Percentiles rank a stretch among this genome's conserved stretches.
Evolutionary conservation across 2,329 filamentous ascomycete genomes (phyloP).

Genomic region (Colletotrichum chrysophilum): DNA sequence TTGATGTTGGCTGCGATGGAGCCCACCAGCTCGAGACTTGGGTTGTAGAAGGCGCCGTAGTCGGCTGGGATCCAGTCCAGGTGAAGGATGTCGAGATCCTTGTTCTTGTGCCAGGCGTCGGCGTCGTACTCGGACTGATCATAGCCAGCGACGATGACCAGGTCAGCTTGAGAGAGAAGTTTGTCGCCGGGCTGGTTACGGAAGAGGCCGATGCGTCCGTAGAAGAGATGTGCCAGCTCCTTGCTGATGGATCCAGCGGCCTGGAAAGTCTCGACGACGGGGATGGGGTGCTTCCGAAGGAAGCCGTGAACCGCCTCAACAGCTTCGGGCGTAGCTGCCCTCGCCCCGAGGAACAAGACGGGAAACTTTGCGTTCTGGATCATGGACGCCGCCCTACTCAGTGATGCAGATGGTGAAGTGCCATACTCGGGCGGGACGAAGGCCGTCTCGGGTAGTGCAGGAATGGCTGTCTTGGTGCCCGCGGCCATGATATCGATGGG

Average conservation of each 20-base stretch:
- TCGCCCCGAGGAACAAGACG: slow-evolving; percentile 49
- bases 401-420: slow-evolving; percentile 34
- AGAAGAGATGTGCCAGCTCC: slow-evolving; percentile 48
- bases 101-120: slow-evolving; percentile 45
- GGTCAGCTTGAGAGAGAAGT: slow-evolving; percentile 36
- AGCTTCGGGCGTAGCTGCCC: slow-evolving; percentile 43
- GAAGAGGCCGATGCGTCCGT: slow-evolving; percentile 52
- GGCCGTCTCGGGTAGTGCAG: slow-evolving; percentile 40
- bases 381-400: slow-evolving; percentile 37
- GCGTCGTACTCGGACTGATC: slow-evolving; percentile 54
- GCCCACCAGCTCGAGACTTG: slow-evolving; percentile 45
- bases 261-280: slow-evolving; percentile 56
- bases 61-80: slow-evolving; percentile 46
- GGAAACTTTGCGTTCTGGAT: slow-evolving; percentile 40
- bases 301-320: slow-evolving; percentile 46
- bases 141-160: slow-evolving; percentile 45
- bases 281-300: slow-evolving; percentile 43
- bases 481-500: slow-evolving; percentile 48
- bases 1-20: slow-evolving; percentile 44
- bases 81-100: slow-evolving; percentile 36
- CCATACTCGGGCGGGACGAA: slow-evolving; percentile 47
- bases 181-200: slow-evolving; percentile 53
- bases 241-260: slow-evolving; percentile 50
- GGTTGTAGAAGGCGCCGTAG: slow-evolving; percentile 45
- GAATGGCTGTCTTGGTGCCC: slow-evolving; percentile 36